A percentile compares a stretch with the other conserved stretches of the same genome.
Evolutionary conservation across 768 basidiomycete species (phyloP).

Genomic region (Kwoniella bestiolae): DNA sequence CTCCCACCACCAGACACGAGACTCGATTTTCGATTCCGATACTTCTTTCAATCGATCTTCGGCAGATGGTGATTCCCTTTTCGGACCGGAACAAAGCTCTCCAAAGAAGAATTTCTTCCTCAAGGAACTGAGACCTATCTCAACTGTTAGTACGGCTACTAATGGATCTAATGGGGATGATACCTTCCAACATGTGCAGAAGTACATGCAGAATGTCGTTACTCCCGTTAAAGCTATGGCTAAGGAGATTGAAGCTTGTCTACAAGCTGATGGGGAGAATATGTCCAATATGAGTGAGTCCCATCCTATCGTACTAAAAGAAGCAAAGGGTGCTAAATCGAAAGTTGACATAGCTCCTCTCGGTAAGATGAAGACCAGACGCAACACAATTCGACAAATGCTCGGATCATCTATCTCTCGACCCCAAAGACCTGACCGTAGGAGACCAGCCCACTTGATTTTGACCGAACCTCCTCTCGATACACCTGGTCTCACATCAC

Average conservation of each 20-base stretch:
- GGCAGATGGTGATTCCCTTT: conserved; percentile 31
- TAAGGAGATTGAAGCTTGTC: conserved; percentile 19
- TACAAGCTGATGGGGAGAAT: conserved; percentile 36
- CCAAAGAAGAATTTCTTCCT: conserved; percentile 34
- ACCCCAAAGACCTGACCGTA: conserved; percentile 35
- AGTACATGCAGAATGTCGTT: conserved; percentile 16
- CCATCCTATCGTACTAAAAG: background rate
- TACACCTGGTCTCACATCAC: conserved; percentile 45
- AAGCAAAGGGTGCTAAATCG: background rate
- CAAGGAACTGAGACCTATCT: conserved; percentile 38
- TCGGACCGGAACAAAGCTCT: conserved; percentile 28
- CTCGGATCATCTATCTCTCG: conserved; percentile 31
- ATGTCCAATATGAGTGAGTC: conserved; percentile 36
- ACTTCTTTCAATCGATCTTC: conserved; percentile 11
- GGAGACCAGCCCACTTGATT: conserved; percentile 36
- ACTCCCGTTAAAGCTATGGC: conserved; percentile 19
- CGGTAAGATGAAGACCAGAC: background rate
- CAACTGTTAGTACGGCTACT: conserved; percentile 28
- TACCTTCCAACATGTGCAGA: conserved; percentile 34
- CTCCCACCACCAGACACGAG: background rate
- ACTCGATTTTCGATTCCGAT: conserved; percentile 18
- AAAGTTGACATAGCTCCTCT: conserved; percentile 5
- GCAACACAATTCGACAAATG: conserved; percentile 26
- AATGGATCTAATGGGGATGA: conserved; percentile 33
- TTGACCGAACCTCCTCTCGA: conserved; percentile 20